Base-by-base conservation (phyloP, 371 early-diverging fungal species). In the Mucor piriformis region DNA sequence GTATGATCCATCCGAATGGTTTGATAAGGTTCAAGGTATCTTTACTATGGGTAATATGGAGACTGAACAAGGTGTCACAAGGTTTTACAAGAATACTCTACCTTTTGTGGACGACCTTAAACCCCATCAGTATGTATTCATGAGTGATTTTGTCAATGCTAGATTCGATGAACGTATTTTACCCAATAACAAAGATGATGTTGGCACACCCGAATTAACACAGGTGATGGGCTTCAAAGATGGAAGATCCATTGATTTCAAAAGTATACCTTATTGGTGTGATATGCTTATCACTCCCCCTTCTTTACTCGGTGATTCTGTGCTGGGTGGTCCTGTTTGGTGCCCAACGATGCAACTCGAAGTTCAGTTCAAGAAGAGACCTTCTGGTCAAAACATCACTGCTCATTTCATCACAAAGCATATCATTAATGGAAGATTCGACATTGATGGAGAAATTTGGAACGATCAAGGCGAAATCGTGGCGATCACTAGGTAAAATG, bases 321-420 rank as follows among this genome's bases (percentile, higher is more conserved):
- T 61, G 0, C 58, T 67, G 16, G 72, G 66, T 24, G 71, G 70
- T 3, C 58, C 57, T 2, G 57, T 71, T 3, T 81, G 81, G 81
- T 75, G 69, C 29, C 74, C 77, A 0, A 81, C 81, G 2, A 75
- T 81, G 77, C 76, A 77, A 42, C 25, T 81, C 11, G 76, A 77
- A 40, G 64, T 81, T 6, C 70, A 73, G 29, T 81, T 81, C 63
- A 81, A 81, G 55, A 37, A 63, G 20, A 63, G 62, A 20, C 72
- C 76, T 11, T 50, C 50, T 0, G 71, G 73, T 15, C 54, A 63
- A 34, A 61, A 70, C 32, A 50, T 81, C 4, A 16, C 69, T 6
- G 60, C 53, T n/a, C 69, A 67, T 50, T 77, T 72, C 47, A 44
- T 68, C 1, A 66, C 72, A 2, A 72, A 64, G 6, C 73, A 81